These are phyloP conservation scores for Colletotrichum costaricense DNA, from an alignment of 2,329 filamentous ascomycete genomes.

Conservation along the genomic window DNA sequence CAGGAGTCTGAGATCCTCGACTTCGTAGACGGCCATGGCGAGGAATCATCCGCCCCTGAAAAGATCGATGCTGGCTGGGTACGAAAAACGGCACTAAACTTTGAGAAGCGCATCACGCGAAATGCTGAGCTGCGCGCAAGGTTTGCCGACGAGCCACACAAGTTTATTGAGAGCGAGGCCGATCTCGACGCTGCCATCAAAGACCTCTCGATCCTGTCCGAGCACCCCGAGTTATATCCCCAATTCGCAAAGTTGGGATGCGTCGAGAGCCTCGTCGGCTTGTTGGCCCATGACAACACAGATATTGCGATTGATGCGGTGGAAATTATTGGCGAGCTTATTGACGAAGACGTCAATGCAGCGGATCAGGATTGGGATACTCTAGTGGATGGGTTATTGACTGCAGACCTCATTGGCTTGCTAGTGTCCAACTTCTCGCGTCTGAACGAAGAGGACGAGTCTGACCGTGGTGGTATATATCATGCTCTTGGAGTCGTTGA, in stretches of 20 bases:
- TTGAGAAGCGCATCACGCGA: constrained; percentile 91
- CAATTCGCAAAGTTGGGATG: constrained; percentile 84
- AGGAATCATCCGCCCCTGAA: constrained; percentile 63
- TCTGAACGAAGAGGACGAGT: constrained; percentile 78
- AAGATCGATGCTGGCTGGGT: constrained; percentile 89
- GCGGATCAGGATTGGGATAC: constrained; percentile 83
- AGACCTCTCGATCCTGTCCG: constrained; percentile 83
- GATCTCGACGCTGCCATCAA: constrained; percentile 93
- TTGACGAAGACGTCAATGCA: constrained; percentile 90
- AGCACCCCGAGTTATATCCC: constrained; percentile 85
- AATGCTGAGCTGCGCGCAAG: constrained; percentile 91
- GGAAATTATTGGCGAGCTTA: constrained; percentile 90
- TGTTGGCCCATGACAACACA: constrained; percentile 95
- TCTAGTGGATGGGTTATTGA: constrained; percentile 75
- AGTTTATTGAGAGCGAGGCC: constrained; percentile 87
- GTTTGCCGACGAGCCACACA: constrained; percentile 82
- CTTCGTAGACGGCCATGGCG: constrained; percentile 74
- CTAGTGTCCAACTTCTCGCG: constrained; percentile 82
- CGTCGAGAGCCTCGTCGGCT: constrained; percentile 77
- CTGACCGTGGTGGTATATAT: constrained; percentile 88
- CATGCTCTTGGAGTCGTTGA: constrained; percentile 86
- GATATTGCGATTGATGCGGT: constrained; percentile 94
- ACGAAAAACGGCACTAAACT: constrained; percentile 80
- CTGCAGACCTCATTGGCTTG: constrained; percentile 79
- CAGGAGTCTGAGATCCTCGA: constrained; percentile 87